Evolutionary conservation across 768 basidiomycete species (phyloP), one percentile per base, ranked within the genome.

Genomic region (Mycena leptocephala): DNA sequence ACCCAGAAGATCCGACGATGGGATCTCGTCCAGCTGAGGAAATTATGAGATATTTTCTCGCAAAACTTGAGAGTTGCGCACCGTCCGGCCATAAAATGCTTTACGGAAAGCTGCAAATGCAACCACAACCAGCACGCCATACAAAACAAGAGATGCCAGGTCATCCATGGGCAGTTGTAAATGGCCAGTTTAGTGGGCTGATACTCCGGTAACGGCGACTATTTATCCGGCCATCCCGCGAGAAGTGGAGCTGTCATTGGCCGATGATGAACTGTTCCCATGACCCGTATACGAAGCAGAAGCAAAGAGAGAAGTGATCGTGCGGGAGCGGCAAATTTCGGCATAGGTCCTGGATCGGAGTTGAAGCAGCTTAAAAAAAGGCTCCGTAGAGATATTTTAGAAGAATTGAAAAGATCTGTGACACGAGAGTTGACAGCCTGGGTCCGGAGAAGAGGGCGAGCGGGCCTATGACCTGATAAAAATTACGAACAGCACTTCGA

Each of bases 1-100:
- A 70, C 1, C 64, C 64, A 18, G 73, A 65, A 11, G 73, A 74
- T 3, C 70, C 69, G 58, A 72, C 32, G 32, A 71, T 62, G 11
- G 76, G 26, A 78, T 74, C 0, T 35, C 24, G 30, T 58, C 59
- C 37, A 37, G 3, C 65, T 66, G 2, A 28, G 3, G 11, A n/a
- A 4, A 30, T 43, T 67, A 20, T 59, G 32, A 28, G 5, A 7
- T 5, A 11, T 37, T 0, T 18, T 11, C 33, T 9, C 2, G n/a
- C 3, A 3, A 35, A 6, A 63, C 20, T 18, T n/a, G 24, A 14
- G 8, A 33, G 8, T 37, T 14, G 5, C 65, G 18, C 41, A 77
- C 76, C 71, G 73, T 63, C 20, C n/a, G 20, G 22, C 46, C 22
- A 14, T 64, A 22, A n/a, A 69, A 9, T 37, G 33, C 71, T 51